Percentiles rank a stretch among this genome's conserved stretches.
These are phyloP conservation scores for Nasturtium officinale DNA, from an alignment of 345 rosid genomes.

Conservation along the genomic window DNA sequence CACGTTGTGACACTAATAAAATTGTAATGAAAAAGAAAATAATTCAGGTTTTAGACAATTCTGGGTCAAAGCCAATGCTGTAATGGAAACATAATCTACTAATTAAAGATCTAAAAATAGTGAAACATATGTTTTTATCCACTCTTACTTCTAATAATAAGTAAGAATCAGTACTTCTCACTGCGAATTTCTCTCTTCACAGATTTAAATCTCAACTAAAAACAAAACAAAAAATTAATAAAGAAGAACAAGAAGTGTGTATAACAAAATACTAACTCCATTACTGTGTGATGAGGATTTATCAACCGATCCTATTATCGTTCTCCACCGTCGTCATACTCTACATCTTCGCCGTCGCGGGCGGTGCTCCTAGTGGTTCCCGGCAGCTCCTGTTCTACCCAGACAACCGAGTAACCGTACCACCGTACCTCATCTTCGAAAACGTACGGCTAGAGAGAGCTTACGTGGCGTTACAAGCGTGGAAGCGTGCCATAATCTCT, in stretches of 20 bases:
- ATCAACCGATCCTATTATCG: slow-evolving; percentile 11
- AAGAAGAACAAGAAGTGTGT: slow-evolving; percentile 28
- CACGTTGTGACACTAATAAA: slow-evolving; percentile 2
- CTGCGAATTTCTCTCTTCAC: slow-evolving; percentile 25
- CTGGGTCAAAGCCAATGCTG: slow-evolving; percentile 31
- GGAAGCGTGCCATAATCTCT: slow-evolving; percentile 74
- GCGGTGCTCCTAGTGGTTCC: slow-evolving; percentile 2
- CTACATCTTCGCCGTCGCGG: slow-evolving; percentile 10
- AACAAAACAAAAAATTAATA: not conserved
- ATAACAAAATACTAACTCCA: slow-evolving; percentile 5
- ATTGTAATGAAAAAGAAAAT: slow-evolving; percentile 3
- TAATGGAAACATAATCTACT: slow-evolving; percentile 19
- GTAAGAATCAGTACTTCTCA: slow-evolving; percentile 22
- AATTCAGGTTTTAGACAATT: slow-evolving; percentile 23
- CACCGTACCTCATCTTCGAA: slow-evolving; percentile 51
- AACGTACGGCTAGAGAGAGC: slow-evolving; percentile 62
- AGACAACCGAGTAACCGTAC: slow-evolving; percentile 45
- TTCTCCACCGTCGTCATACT: slow-evolving; percentile 37
- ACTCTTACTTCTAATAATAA: slow-evolving; percentile 23
- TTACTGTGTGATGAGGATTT: slow-evolving; percentile 45
- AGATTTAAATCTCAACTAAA: slow-evolving; percentile 14
- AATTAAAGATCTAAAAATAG: slow-evolving; percentile 34
- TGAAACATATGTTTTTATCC: not conserved
- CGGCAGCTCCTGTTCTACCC: slow-evolving; percentile 40
- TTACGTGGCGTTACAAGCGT: slow-evolving; percentile 80